Conservation (phyloP, 2,329 filamentous ascomycete species). For the Claviceps cyperi region DNA sequence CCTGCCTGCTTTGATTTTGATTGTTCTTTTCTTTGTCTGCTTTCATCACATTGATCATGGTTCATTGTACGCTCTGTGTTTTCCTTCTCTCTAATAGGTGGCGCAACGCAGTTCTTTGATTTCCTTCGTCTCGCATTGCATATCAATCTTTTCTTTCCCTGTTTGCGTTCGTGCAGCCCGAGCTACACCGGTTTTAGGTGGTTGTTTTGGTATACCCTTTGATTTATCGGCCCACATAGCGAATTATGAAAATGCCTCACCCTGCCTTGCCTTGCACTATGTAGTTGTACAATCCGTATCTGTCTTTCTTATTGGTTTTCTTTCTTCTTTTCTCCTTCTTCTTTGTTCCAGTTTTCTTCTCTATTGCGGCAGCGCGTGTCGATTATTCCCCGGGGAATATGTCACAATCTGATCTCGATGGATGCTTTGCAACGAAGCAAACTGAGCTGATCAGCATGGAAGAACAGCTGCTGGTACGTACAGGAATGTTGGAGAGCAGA, state of each 20-base stretch:
- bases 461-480: too few relatives aligned
- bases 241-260: not conserved
- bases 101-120: not conserved
- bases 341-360: not conserved
- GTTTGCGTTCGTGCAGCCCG: not conserved
- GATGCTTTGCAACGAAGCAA: not conserved
- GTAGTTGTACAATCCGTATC: not conserved
- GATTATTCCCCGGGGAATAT: not conserved
- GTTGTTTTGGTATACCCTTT: conserved; percentile 16
- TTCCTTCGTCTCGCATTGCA: not conserved
- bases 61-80: not conserved
- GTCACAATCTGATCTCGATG: not conserved
- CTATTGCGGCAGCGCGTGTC: not conserved
- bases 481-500: not conserved
- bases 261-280: not conserved
- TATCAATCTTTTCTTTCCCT: not conserved
- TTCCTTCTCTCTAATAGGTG: not conserved
- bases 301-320: not conserved
- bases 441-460: not conserved
- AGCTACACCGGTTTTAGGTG: not conserved
- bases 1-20: not conserved
- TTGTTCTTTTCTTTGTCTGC: not conserved
- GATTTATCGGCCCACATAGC: conserved; percentile 3
- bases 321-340: not conserved
- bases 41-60: not conserved